Base-by-base conservation (phyloP, 2,329 filamentous ascomycete genomes). In the Aspergillus transmontanensis region DNA sequence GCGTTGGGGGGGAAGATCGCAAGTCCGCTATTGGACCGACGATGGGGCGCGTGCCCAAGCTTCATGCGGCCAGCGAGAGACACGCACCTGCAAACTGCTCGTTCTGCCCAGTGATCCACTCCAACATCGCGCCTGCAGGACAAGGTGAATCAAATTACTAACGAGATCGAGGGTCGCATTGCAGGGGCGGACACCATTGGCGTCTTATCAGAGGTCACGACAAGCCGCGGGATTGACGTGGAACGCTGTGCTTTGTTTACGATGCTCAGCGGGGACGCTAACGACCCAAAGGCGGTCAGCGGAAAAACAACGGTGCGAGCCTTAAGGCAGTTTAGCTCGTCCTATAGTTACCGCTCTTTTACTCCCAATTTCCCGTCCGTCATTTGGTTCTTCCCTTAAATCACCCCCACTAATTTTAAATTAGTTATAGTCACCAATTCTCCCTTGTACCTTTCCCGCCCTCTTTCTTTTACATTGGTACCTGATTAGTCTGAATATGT, bases 171-270 rank as follows among this genome's bases (percentile, higher is more conserved):
- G 59, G 65, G 62, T 63, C 43, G 64, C 66, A 68, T 70, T 58
- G 59, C 62, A 69, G 28, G 41, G 39, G 54, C 57, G 51, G 60
- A 63, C 60, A 63, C 65, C 65, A 68, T 67, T 64, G 68, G 66
- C 45, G 58, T 63, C 28, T 59, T 51, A 30, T 56, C 39, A 54
- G 51, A 36, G 51, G 51, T 55, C 51, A 39, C 32, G 32, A 55
- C 32, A 23, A 55, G 51, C 32, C 51, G 59, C 48, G 26, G 53
- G 51, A 65, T 70, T 68, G 72, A 73, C 70, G 71, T 73, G 70
- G 67, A 69, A 62, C 60, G 64, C 66, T 65, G 63, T 68, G 70
- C 68, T 73, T 77, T 78, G 75, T 78, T 78, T 77, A 76, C 70
- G 50, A 39, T 62, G 57, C 57, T 64, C 68, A 62, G 43, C 58